phyloP scores from a whole-genome alignment of 805 yeast genomes.

The Kluyveromyces lactis region DNA sequence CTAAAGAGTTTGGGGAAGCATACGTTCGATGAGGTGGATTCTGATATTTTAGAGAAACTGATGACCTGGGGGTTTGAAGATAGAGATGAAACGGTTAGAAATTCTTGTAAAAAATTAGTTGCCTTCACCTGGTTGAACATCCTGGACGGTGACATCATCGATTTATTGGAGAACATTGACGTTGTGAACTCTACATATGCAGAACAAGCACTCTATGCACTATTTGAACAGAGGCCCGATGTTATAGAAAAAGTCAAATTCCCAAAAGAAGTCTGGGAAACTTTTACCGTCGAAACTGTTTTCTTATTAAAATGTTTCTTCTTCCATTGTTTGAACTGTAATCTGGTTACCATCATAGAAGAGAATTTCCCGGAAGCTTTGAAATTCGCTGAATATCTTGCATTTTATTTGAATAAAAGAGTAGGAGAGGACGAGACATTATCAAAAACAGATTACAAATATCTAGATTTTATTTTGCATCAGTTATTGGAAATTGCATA shows the following conservation, averaged over 20 bases:
- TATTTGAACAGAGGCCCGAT: slow-evolving; percentile 58
- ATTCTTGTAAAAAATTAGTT: slow-evolving; percentile 66
- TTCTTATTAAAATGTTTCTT: slow-evolving; percentile 63
- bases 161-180: slow-evolving; percentile 61
- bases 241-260: slow-evolving; percentile 51
- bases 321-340: slow-evolving; percentile 50
- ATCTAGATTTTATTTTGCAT: slow-evolving; percentile 62
- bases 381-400: slow-evolving; percentile 51
- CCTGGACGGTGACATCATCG: slow-evolving; percentile 61
- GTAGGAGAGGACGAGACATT: slow-evolving; percentile 5
- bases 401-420: slow-evolving; percentile 47
- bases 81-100: slow-evolving; percentile 64
- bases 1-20: slow-evolving; percentile 62
- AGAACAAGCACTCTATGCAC: slow-evolving; percentile 52
- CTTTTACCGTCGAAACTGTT: slow-evolving; percentile 65
- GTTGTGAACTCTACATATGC: slow-evolving; percentile 64
- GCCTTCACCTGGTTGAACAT: slow-evolving; percentile 63
- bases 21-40: slow-evolving; percentile 28
- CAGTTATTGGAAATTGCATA: slow-evolving; percentile 63
- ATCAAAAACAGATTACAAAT: slow-evolving; percentile 39
- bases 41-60: slow-evolving; percentile 52
- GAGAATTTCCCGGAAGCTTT: slow-evolving; percentile 72
- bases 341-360: slow-evolving; percentile 49
- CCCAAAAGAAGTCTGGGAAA: slow-evolving; percentile 58
- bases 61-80: slow-evolving; percentile 83